Conservation (phyloP, 1,284 basidiomycete genomes). For the Anthracocystis panici-leucophaei region DNA sequence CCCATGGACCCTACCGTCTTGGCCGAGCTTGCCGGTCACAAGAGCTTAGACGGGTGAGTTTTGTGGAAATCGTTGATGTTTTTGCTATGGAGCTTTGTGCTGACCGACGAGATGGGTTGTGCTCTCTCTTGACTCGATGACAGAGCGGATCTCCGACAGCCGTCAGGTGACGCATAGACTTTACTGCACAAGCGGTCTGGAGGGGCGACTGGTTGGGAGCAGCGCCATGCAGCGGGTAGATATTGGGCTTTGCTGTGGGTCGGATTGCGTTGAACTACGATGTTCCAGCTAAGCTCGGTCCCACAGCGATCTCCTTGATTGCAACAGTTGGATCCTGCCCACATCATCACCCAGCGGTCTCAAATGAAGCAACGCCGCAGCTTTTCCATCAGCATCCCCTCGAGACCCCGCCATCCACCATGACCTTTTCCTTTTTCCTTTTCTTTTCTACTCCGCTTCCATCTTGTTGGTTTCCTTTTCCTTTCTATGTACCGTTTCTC, state of each 20-base stretch:
- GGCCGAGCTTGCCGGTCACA: constrained; percentile 69
- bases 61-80: not conserved
- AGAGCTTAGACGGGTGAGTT: constrained; percentile 57
- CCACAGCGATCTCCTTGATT: no score
- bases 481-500: not conserved
- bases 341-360: no score
- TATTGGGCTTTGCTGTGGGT: no score
- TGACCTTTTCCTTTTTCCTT: not conserved
- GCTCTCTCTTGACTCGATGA: not conserved
- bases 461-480: not conserved
- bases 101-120: constrained; percentile 1
- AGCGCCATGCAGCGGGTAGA: no score
- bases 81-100: not conserved
- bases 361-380: no score
- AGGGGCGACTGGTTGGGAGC: not conserved
- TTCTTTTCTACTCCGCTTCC: not conserved
- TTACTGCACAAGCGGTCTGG: not conserved
- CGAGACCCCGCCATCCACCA: not conserved
- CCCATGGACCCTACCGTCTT: constrained; percentile 70
- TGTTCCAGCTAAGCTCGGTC: no score
- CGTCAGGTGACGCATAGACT: constrained; percentile 38
- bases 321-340: no score
- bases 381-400: no score
- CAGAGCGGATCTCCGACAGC: constrained; percentile 32
- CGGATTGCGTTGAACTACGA: no score